A percentile compares a stretch with the other conserved stretches of the same genome.
These are phyloP conservation scores for Acmispon strigosus DNA, from an alignment of 306 rosid genomes.

Conservation along the genomic window DNA sequence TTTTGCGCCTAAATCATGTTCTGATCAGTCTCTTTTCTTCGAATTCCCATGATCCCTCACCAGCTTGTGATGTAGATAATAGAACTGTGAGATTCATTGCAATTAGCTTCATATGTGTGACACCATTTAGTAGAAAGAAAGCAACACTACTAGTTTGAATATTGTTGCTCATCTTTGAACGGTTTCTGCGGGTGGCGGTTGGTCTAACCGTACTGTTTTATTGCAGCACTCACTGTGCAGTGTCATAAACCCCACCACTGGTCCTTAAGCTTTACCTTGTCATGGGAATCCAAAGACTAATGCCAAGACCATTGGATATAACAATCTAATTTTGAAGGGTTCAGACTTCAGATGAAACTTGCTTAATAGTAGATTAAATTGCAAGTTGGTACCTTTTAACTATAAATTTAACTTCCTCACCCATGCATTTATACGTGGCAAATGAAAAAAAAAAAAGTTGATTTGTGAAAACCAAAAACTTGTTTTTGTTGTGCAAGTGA, in stretches of 20 bases:
- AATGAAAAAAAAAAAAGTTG: too few species aligned
- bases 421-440: too few species aligned
- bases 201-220: conserved; percentile 32
- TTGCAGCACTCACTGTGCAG: conserved; percentile 16
- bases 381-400: too few species aligned
- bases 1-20: not conserved
- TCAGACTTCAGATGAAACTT: too few species aligned
- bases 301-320: not conserved
- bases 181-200: conserved; percentile 2
- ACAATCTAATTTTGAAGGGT: too few species aligned
- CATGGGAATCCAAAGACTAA: conserved; percentile 30
- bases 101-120: not conserved
- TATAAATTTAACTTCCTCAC: too few species aligned
- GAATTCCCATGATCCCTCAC: not conserved
- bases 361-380: too few species aligned
- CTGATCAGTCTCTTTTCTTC: not conserved
- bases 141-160: conserved; percentile 9
- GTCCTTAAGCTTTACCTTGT: not conserved
- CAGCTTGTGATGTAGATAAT: not conserved
- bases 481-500: too few species aligned
- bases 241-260: conserved; percentile 20
- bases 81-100: conserved; percentile 13
- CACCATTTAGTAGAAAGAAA: conserved; percentile 19
- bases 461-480: too few species aligned
- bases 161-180: conserved; percentile 10